Evolutionary conservation across 345 rosid species (phyloP).

Genomic region (Physaria fendleri): DNA sequence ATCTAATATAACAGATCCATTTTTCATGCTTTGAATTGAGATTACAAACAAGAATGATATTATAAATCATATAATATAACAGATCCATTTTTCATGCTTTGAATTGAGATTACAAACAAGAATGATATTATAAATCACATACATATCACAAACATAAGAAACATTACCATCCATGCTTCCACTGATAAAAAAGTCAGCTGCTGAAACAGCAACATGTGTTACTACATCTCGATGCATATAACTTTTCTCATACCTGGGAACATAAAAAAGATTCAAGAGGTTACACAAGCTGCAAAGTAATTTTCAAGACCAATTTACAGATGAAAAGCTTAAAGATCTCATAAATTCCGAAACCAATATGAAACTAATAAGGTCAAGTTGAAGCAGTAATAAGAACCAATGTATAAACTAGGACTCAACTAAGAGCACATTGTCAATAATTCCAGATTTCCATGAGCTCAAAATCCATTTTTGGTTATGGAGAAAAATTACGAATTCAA

Average conservation of each 20-base stretch:
- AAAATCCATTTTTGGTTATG: background rate
- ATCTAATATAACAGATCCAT: background rate
- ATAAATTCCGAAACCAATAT: background rate
- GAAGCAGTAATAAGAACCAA: background rate
- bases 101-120: background rate
- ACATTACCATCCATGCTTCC: constrained; percentile 84
- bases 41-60: background rate
- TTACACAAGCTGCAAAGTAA: background rate
- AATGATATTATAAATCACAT: background rate
- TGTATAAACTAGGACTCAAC: background rate
- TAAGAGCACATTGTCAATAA: background rate
- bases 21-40: background rate
- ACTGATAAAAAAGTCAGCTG: constrained; percentile 85
- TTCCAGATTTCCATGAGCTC: background rate
- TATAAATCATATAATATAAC: background rate
- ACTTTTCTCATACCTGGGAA: constrained; percentile 86
- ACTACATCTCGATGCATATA: constrained; percentile 98
- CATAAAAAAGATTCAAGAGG: background rate
- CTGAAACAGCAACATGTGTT: constrained; percentile 86
- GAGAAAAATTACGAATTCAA: background rate
- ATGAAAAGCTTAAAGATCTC: background rate
- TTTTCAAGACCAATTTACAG: background rate
- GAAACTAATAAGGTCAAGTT: background rate
- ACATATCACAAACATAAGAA: background rate
- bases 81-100: background rate